These are phyloP conservation scores for Suillus weaverae DNA, from an alignment of 768 basidiomycete genomes.

Conservation along the genomic window DNA sequence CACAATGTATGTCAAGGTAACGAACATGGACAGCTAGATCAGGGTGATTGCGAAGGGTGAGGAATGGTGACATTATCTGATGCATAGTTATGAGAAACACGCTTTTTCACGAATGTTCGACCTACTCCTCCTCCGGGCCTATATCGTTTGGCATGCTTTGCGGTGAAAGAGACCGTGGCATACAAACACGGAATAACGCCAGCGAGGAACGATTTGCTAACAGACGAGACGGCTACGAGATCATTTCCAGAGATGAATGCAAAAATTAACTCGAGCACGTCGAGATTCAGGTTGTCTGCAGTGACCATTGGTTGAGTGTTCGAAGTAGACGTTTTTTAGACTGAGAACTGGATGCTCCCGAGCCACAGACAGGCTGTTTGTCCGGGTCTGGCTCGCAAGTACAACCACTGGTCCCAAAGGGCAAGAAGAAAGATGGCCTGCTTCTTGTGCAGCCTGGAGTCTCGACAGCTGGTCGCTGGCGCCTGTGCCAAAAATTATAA, in stretches of 20 bases:
- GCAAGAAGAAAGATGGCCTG: not conserved
- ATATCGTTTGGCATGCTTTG: constrained; percentile 59
- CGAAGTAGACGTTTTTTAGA: not conserved
- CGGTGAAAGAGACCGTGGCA: constrained; percentile 51
- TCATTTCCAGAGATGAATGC: constrained; percentile 49
- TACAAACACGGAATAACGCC: constrained; percentile 68
- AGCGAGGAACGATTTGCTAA: constrained; percentile 63
- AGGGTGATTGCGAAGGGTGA: constrained; percentile 51
- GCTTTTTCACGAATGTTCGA: constrained; percentile 27
- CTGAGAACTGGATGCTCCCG: not conserved
- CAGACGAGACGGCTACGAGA: constrained; percentile 60
- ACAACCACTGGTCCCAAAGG: too few relatives aligned
- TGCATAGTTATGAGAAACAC: not conserved
- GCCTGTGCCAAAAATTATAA: not conserved
- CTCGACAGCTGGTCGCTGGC: not conserved
- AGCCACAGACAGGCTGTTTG: too few relatives aligned
- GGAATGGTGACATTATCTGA: constrained; percentile 58
- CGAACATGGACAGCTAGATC: constrained; percentile 59
- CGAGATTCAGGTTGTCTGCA: constrained; percentile 66
- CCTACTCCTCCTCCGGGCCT: constrained; percentile 26
- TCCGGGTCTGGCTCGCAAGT: not conserved
- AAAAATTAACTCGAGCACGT: constrained; percentile 73
- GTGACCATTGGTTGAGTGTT: constrained; percentile 49
- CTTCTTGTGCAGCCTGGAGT: not conserved
- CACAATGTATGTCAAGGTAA: constrained; percentile 53